A percentile compares a stretch with the other conserved stretches of the same genome.
phyloP scores from a whole-genome alignment of 2,329 filamentous ascomycete genomes.

The Exophiala phaeomuriformis region DNA sequence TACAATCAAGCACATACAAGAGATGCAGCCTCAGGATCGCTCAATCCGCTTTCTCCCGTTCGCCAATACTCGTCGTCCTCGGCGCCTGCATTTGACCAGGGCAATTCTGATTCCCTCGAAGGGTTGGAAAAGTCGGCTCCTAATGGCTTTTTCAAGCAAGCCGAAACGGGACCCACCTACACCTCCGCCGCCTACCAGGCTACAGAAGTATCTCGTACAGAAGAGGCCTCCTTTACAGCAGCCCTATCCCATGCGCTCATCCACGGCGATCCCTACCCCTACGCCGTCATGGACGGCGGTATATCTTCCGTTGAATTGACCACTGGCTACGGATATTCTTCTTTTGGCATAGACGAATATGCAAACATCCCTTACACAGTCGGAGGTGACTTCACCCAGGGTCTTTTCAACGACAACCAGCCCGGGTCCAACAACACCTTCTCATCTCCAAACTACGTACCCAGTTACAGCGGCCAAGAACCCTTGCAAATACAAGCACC shows the following conservation, averaged over 20 bases:
- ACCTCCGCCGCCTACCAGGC: conserved; percentile 14
- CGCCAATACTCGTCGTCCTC: conserved; percentile 21
- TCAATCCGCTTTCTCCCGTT: conserved; percentile 19
- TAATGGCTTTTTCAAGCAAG: conserved; percentile 15
- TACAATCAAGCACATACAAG: conserved; percentile 9
- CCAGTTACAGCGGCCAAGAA: conserved; percentile 37
- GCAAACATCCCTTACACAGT: conserved; percentile 83
- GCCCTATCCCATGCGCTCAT: conserved; percentile 29
- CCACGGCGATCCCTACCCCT: conserved; percentile 21
- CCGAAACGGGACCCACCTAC: conserved; percentile 16
- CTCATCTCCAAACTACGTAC: conserved; percentile 35
- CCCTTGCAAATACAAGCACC: conserved; percentile 42
- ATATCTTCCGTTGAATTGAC: conserved; percentile 34
- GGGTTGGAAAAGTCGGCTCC: conserved; percentile 10
- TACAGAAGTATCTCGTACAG: conserved; percentile 19
- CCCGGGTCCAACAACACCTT: conserved; percentile 50
- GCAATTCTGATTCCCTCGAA: conserved; percentile 17
- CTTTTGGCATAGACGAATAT: conserved; percentile 77
- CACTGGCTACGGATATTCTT: conserved; percentile 56
- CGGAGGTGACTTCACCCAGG: conserved; percentile 80
- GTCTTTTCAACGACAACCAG: conserved; percentile 65
- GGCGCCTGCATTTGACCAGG: conserved; percentile 17
- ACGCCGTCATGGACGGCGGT: conserved; percentile 16
- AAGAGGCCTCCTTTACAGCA: conserved; percentile 28
- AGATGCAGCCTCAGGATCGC: conserved; percentile 5